Evolutionary conservation across 208 protist species (phyloP), one percentile per base, ranked within the genome.

Genomic region (Tritrichomonas musculus): DNA sequence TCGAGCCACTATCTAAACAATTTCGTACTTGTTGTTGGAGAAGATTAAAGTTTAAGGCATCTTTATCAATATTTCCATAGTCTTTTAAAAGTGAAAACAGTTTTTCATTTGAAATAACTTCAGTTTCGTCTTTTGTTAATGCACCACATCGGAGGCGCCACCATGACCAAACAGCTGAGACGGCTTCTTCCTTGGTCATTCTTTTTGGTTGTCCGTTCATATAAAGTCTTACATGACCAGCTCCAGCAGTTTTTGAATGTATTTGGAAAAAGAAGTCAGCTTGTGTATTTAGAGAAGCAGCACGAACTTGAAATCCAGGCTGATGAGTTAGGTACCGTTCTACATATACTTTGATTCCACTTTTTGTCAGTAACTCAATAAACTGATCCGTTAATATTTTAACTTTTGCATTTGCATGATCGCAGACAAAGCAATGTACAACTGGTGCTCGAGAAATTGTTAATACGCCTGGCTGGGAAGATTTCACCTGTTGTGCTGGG

Each of bases 251-350:
- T 53, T 82, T 82, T 53, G 73, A 82, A 36, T 82, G 73, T n/a
- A 82, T 82, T 82, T 82, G 73, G 41, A 50, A 82, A 36, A 82
- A 82, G 41, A 82, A 82, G 30, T 82, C 73, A 47, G 73, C 73
- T 30, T 53, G n/a, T n/a, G 39, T 82, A 36, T 50, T 82, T 53
- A 82, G 8, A 30, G 73, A 82, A 22, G 73, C 73, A 53, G 73
- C 73, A 47, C 73, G 30, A 14, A 82, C 73, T 82, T 82, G 73
- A 50, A 82, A 82, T 20, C 73, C 73, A 1, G 73, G n/a, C 22
- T 82, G 73, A 82, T 82, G 73, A 47, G 73, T 82, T 20, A 36
- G n/a, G 41, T 82, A 82, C 50, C 41, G 4, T 53, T 82, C 73
- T 20, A 36, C 50, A 30, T 47, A 82, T 22, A 82, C 73, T 50